A percentile compares a stretch with the other conserved stretches of the same genome.
Conservation (phyloP, 139 green algal genomes). For the Chlorella sorokiniana region DNA sequence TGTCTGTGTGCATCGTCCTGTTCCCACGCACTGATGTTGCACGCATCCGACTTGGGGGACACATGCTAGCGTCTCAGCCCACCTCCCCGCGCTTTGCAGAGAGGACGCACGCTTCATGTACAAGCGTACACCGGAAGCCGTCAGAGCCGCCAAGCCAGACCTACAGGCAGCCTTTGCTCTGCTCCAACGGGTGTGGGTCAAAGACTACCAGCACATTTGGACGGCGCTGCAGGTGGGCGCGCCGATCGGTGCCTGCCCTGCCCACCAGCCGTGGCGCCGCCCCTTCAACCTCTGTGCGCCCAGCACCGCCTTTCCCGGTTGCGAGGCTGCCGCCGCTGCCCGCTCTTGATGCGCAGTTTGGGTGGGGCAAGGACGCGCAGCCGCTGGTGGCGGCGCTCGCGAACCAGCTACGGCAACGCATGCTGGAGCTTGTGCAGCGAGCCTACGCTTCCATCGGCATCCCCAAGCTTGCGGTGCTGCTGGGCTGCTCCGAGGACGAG, state of each 20-base stretch:
- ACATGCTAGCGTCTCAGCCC: not conserved
- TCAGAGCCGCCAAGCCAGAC: not conserved
- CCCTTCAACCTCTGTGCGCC: no score
- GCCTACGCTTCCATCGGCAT: conserved; percentile 26
- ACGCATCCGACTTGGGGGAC: no score
- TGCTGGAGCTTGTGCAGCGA: conserved; percentile 21
- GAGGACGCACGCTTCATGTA: conserved; percentile 47
- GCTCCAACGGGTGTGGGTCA: conserved; percentile 44
- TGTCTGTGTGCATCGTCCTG: not conserved
- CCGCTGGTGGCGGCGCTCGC: conserved; percentile 14
- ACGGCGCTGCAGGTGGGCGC: conserved; percentile 12
- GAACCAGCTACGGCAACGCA: not conserved
- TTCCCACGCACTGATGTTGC: not conserved
- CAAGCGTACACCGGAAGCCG: conserved; percentile 29
- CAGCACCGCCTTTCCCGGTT: no score
- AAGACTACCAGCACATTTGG: conserved; percentile 40
- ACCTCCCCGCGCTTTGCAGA: not conserved
- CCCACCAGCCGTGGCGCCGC: no score
- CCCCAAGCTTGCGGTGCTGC: conserved; percentile 24
- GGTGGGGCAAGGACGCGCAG: conserved; percentile 16
- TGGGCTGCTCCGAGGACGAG: conserved; percentile 28
- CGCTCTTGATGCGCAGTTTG: not conserved
- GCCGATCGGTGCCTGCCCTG: not conserved
- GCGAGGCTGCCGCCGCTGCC: no score
- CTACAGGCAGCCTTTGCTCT: conserved; percentile 23